These are phyloP conservation scores for Melanopsichium pennsylvanicum DNA, from an alignment of 1,284 basidiomycete species.

Conservation along the genomic window DNA sequence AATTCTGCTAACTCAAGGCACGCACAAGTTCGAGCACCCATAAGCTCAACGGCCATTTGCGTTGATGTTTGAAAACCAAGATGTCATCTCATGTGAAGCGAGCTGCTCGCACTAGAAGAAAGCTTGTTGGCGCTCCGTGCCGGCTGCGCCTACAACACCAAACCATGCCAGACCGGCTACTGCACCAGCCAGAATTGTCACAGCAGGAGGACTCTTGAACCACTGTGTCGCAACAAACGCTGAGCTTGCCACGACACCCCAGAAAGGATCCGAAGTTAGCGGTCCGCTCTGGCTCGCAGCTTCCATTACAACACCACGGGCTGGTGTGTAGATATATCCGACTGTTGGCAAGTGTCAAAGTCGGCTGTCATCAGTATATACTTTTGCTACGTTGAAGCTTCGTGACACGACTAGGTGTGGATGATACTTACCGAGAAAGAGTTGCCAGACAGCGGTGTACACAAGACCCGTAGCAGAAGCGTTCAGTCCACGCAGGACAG, in stretches of 20 bases:
- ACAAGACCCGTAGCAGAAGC: constrained; percentile 72
- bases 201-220: constrained; percentile 66
- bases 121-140: constrained; percentile 34
- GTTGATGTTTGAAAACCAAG: no score
- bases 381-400: no score
- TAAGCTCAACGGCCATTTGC: no score
- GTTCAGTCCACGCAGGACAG: constrained; percentile 71
- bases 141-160: constrained; percentile 61
- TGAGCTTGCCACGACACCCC: constrained; percentile 67
- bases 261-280: constrained; percentile 68
- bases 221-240: constrained; percentile 54
- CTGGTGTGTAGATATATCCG: constrained; percentile 61
- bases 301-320: constrained; percentile 40
- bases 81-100: not conserved
- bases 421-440: constrained; percentile 66
- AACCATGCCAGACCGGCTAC: constrained; percentile 67
- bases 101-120: constrained; percentile 18
- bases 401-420: no score
- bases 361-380: no score
- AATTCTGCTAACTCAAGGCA: no score
- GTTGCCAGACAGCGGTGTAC: constrained; percentile 71
- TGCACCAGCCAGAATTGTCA: constrained; percentile 66
- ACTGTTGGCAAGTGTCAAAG: no score
- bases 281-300: constrained; percentile 59
- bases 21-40: no score